These are phyloP conservation scores for Globisporangium radiosum DNA, from an alignment of 352 stramenopile species.

Conservation along the genomic window DNA sequence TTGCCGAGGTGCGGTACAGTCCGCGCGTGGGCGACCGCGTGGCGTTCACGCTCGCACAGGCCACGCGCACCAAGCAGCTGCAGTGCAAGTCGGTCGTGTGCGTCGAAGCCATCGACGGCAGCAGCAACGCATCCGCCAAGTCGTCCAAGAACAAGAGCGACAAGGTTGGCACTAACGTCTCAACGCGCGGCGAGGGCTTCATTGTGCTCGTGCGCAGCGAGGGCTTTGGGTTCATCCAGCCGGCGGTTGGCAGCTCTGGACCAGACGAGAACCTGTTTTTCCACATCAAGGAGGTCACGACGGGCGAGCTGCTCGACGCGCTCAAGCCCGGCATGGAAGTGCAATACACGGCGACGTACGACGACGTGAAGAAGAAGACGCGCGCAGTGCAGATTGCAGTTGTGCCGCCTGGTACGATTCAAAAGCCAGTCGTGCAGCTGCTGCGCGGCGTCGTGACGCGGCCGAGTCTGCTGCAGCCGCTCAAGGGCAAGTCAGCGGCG, in stretches of 20 bases:
- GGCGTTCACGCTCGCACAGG: conserved; percentile 43
- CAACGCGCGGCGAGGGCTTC: conserved; percentile 42
- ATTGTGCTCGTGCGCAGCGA: conserved; percentile 59
- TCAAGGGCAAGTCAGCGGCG: conserved; percentile 22
- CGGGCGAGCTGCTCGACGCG: conserved; percentile 38
- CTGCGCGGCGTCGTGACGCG: conserved; percentile 51
- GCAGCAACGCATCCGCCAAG: conserved; percentile 7
- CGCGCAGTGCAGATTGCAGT: conserved; percentile 40
- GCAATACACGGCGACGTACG: conserved; percentile 40
- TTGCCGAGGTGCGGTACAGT: conserved; percentile 62
- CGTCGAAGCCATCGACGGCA: conserved; percentile 20
- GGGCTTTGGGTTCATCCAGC: conserved; percentile 76
- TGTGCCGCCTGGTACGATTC: conserved; percentile 54
- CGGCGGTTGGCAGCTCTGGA: conserved; percentile 21
- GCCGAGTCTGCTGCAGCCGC: conserved; percentile 49
- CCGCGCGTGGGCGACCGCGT: conserved; percentile 56
- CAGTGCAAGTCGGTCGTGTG: conserved; percentile 42
- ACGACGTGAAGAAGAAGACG: conserved; percentile 76
- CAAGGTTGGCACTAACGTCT: conserved; percentile 13
- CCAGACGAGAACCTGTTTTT: conserved; percentile 71
- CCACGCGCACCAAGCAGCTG: conserved; percentile 67
- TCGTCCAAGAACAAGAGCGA: neutral
- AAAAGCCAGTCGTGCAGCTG: conserved; percentile 26
- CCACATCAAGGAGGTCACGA: conserved; percentile 68
- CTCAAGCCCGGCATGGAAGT: conserved; percentile 74